Evolutionary conservation across 768 basidiomycete species (phyloP).

Genomic region (Crepidotus variabilis): DNA sequence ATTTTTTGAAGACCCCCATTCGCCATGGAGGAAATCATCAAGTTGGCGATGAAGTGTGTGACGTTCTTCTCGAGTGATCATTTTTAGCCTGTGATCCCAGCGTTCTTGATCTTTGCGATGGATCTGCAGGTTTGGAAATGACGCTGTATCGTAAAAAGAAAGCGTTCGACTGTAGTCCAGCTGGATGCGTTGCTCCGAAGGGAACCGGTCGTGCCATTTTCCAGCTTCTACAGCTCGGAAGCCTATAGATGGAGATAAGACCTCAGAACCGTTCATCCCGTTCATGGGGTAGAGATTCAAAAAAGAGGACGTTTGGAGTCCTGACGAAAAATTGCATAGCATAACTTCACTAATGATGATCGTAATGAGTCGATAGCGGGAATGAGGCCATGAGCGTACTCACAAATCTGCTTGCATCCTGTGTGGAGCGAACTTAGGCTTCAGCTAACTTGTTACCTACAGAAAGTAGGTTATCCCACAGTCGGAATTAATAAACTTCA

Average conservation of each 20-base stretch:
- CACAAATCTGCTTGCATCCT: conserved; percentile 52
- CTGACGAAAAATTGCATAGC: conserved; percentile 42
- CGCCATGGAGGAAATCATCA: conserved; percentile 17
- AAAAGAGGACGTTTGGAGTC: conserved; percentile 37
- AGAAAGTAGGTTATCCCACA: background rate
- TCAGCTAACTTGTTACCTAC: background rate
- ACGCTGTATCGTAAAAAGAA: conserved; percentile 38
- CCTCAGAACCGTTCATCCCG: background rate
- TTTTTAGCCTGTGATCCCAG: conserved; percentile 30
- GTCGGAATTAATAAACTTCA: too few relatives aligned
- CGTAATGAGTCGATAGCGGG: background rate
- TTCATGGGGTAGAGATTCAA: conserved; percentile 21
- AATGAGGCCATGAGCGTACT: conserved; percentile 11
- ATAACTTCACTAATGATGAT: conserved; percentile 36
- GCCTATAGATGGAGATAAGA: background rate
- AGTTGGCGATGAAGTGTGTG: conserved; percentile 21
- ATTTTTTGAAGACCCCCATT: conserved; percentile 17
- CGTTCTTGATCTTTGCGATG: conserved; percentile 26
- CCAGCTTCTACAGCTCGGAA: conserved; percentile 29
- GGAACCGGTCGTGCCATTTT: conserved; percentile 34
- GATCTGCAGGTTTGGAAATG: conserved; percentile 32
- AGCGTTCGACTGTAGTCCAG: conserved; percentile 37
- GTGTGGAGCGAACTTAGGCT: background rate
- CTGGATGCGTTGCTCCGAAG: conserved; percentile 38
- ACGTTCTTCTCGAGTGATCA: conserved; percentile 26